These are phyloP conservation scores for Rhodotorula sp. DNA, from an alignment of 1,284 basidiomycete genomes.

Conservation along the genomic window DNA sequence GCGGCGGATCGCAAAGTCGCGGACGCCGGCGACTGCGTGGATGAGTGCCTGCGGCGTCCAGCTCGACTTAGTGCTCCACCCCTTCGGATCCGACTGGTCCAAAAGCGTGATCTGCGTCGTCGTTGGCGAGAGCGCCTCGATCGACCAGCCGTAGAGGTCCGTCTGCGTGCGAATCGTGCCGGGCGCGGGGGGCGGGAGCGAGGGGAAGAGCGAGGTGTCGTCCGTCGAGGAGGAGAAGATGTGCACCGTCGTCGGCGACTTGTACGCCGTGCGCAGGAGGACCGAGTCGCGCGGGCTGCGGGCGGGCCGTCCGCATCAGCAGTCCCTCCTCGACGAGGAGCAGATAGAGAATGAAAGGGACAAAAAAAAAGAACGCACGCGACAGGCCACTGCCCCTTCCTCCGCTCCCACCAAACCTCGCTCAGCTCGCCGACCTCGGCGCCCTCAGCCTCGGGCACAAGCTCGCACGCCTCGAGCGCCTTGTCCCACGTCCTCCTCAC, in stretches of 20 bases:
- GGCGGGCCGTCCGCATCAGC: neutral
- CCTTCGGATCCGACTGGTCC: constrained; percentile 95
- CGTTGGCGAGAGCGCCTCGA: constrained; percentile 91
- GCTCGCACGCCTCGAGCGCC: constrained; percentile 75
- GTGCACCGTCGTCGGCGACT: constrained; percentile 91
- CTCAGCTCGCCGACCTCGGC: constrained; percentile 73
- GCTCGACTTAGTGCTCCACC: constrained; percentile 87
- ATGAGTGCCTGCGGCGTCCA: constrained; percentile 87
- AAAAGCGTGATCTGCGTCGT: constrained; percentile 92
- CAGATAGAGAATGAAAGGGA: constrained; percentile 1
- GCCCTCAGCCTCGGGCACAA: constrained; percentile 88
- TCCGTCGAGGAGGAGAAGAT: constrained; percentile 94
- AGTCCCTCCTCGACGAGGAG: constrained; percentile 15
- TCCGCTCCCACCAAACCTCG: constrained; percentile 86
- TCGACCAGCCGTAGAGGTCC: constrained; percentile 94
- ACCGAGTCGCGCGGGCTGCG: constrained; percentile 85
- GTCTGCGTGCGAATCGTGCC: constrained; percentile 89
- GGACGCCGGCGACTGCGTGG: constrained; percentile 51
- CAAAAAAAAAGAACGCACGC: constrained; percentile 61
- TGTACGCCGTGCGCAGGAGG: constrained; percentile 92
- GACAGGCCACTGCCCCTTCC: constrained; percentile 85
- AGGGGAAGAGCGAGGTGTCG: constrained; percentile 80
- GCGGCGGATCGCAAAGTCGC: constrained; percentile 72
- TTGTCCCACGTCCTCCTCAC: constrained; percentile 86
- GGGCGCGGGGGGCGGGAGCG: constrained; percentile 68